phyloP scores from a whole-genome alignment of 768 basidiomycete genomes.

The Cubamyces lactineus region DNA sequence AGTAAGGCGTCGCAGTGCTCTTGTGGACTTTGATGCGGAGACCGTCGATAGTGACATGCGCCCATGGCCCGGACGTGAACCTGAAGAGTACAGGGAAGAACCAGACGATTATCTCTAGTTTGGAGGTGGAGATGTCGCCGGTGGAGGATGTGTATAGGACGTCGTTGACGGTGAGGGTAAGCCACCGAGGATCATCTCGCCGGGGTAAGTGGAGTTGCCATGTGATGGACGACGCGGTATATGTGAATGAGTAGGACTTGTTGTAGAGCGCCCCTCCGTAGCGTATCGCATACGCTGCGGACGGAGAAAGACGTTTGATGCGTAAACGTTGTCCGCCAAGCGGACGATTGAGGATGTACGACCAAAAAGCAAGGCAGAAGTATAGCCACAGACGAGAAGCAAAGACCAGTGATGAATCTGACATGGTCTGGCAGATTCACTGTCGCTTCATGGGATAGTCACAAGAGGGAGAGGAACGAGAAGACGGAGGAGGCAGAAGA shows the following conservation, averaged over 20 bases:
- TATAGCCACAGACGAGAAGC: slow-evolving; percentile 1
- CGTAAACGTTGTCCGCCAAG: slow-evolving; percentile 22
- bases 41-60: slow-evolving; percentile 39
- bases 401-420: not conserved
- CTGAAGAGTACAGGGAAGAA: slow-evolving; percentile 45
- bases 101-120: slow-evolving; percentile 36
- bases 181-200: slow-evolving; percentile 36
- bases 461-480: not conserved
- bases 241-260: slow-evolving; percentile 26
- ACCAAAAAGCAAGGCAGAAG: slow-evolving; percentile 13
- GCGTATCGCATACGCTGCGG: slow-evolving; percentile 21
- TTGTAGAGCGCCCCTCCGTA: slow-evolving; percentile 26
- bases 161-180: slow-evolving; percentile 33
- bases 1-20: slow-evolving; percentile 42
- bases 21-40: slow-evolving; percentile 40
- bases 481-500: not conserved
- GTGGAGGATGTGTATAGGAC: slow-evolving; percentile 38
- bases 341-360: slow-evolving; percentile 22
- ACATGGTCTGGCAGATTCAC: not conserved
- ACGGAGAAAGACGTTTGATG: slow-evolving; percentile 21
- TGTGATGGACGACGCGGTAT: slow-evolving; percentile 20
- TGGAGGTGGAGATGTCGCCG: slow-evolving; percentile 29
- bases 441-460: not conserved
- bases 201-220: slow-evolving; percentile 39
- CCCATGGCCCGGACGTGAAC: slow-evolving; percentile 42